phyloP scores from a whole-genome alignment of 2,329 filamentous ascomycete genomes.

The Thielaviopsis punctulata region DNA sequence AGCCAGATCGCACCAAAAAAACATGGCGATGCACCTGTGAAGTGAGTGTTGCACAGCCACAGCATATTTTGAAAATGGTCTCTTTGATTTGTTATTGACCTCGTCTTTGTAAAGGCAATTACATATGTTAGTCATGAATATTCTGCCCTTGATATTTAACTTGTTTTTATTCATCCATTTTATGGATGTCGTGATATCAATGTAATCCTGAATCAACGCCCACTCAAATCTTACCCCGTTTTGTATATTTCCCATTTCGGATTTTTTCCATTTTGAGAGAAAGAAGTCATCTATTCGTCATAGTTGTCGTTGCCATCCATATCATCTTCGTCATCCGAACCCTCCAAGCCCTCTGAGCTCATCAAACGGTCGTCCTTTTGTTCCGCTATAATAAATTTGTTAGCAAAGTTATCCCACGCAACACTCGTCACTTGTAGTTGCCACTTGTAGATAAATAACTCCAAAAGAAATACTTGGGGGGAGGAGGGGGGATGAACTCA shows the following conservation, averaged over 20 bases:
- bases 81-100: not conserved
- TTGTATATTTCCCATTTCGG: not conserved
- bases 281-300: not conserved
- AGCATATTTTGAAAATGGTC: not conserved
- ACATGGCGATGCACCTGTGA: not conserved
- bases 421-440: not conserved
- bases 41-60: not conserved
- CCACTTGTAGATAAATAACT: no score
- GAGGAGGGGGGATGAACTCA: slow-evolving; percentile 28
- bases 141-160: not conserved
- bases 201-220: not conserved
- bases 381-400: slow-evolving; percentile 30
- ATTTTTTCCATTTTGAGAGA: not conserved
- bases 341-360: slow-evolving; percentile 48
- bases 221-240: not conserved
- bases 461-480: no score
- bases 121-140: no score
- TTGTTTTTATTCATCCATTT: not conserved
- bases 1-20: no score
- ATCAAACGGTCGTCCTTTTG: slow-evolving; percentile 52
- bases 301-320: slow-evolving; percentile 21
- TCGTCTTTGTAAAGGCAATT: no score
- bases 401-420: slow-evolving; percentile 3
- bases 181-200: not conserved
- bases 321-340: slow-evolving; percentile 37